A percentile compares a stretch with the other conserved stretches of the same genome.
Conservation (phyloP, 208 protist genomes). For the Trypanosoma congolense region DNA sequence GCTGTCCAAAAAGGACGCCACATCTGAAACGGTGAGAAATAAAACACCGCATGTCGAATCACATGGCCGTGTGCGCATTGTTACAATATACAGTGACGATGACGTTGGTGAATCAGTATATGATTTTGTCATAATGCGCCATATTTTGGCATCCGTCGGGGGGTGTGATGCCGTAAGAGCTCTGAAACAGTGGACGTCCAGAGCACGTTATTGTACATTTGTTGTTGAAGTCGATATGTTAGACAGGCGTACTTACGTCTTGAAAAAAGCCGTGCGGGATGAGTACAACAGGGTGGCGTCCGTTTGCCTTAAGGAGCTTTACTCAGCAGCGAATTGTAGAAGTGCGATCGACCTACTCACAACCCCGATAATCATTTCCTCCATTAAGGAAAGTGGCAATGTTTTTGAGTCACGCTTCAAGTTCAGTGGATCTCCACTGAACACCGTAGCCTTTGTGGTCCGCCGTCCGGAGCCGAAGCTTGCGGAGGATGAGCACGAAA, state of each 20-base stretch:
- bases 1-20: not conserved
- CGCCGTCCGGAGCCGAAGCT: not conserved
- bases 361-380: constrained; percentile 33
- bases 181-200: constrained; percentile 10
- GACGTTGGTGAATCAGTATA: constrained; percentile 2
- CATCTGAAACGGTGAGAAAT: not conserved
- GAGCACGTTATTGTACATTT: constrained; percentile 38
- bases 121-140: constrained; percentile 78
- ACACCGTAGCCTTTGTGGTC: constrained; percentile 47
- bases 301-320: constrained; percentile 44
- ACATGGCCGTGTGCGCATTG: constrained; percentile 17
- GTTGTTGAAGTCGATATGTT: constrained; percentile 62
- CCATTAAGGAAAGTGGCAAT: constrained; percentile 13
- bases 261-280: constrained; percentile 28
- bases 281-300: constrained; percentile 43
- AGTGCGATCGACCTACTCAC: constrained; percentile 29
- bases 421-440: constrained; percentile 64
- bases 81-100: constrained; percentile 22
- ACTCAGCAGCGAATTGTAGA: constrained; percentile 32
- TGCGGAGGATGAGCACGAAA: not conserved
- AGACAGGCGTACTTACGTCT: constrained; percentile 57
- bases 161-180: constrained; percentile 24
- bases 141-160: constrained; percentile 40
- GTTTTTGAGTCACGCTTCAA: constrained; percentile 52
- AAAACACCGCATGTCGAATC: not conserved